Evolutionary conservation across 805 yeast genomes (phyloP).

Genomic region (Ogataea minuta): DNA sequence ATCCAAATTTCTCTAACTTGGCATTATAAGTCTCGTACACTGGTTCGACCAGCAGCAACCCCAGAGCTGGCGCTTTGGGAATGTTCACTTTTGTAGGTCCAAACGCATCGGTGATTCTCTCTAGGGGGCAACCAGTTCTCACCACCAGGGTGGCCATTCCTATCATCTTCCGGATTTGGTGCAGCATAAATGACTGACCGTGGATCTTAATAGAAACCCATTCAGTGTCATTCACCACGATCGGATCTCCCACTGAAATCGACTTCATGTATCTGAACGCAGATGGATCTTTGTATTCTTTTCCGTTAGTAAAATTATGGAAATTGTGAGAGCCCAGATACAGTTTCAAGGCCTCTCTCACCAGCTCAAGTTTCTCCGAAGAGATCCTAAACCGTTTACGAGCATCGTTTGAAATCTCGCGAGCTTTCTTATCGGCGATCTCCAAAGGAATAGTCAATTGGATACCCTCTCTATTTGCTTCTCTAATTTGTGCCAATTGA

Average conservation of each 20-base stretch:
- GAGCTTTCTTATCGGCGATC: slow-evolving; percentile 44
- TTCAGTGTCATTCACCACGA: slow-evolving; percentile 88
- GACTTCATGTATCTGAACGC: slow-evolving; percentile 80
- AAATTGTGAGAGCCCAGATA: slow-evolving; percentile 91
- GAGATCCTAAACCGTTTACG: slow-evolving; percentile 72
- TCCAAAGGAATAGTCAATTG: slow-evolving; percentile 36
- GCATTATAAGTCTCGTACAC: slow-evolving; percentile 84
- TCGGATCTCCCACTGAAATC: slow-evolving; percentile 80
- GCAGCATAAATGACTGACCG: slow-evolving; percentile 97
- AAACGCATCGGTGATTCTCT: slow-evolving; percentile 76
- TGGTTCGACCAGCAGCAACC: slow-evolving; percentile 85
- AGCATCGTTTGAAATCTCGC: slow-evolving; percentile 60
- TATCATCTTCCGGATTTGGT: slow-evolving; percentile 97
- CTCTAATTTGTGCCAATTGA: slow-evolving; percentile 37
- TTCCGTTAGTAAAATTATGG: slow-evolving; percentile 41
- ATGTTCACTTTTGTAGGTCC: slow-evolving; percentile 73
- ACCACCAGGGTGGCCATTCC: slow-evolving; percentile 88
- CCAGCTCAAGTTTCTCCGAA: slow-evolving; percentile 54
- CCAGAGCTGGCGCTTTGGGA: slow-evolving; percentile 97
- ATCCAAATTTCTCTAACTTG: slow-evolving; percentile 70
- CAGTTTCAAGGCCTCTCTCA: slow-evolving; percentile 66
- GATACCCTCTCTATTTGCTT: slow-evolving; percentile 37
- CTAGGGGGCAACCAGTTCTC: slow-evolving; percentile 80
- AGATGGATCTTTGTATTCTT: slow-evolving; percentile 81
- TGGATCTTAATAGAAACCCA: slow-evolving; percentile 96